Evolutionary conservation across 768 basidiomycete species (phyloP), one percentile per base, ranked within the genome.

Genomic region (Lentinus tigrinus): DNA sequence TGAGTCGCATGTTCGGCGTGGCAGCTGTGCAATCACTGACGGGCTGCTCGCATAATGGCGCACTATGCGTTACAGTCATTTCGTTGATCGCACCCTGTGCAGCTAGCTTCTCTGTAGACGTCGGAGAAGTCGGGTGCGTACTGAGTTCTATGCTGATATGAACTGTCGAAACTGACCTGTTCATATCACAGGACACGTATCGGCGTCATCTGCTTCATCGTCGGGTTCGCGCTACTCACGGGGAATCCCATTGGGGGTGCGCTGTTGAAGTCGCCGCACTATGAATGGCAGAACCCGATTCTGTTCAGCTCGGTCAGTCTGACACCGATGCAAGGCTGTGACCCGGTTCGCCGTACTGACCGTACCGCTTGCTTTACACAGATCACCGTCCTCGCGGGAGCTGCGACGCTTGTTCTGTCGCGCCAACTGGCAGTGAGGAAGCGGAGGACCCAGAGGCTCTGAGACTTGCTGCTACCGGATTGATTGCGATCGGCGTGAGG

Each of bases 191-290:
- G 70, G 3, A 44, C 64, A 23, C 62, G 69, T 4, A 58, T 69
- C 27, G 71, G 70, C 24, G 21, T 70, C 40, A 62, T 58, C 0
- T 69, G 60, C 36, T 53, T 54, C 47, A 13, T 70, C 47, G 28
- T 48, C 27, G 47, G 49, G 4, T 57, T 69, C 34, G 61, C 58
- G 11, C 31, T 59, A 4, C 60, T 72, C 16, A 63, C 57, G 2
- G 70, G 70, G 16, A 62, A 61, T 7, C 70, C 71, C 4, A 71
- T 71, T 40, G 44, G 42, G 23, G 71, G 71, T 16, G 60, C 60
- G 13, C 56, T 69, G 13, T 51, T 67, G 13, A 26, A 36, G 31
- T 26, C 37, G 4, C 47, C 38, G 5, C 47, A 54, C 47, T 13
- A 23, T 7, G 13, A 19, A 24, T 67, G 68, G 66, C 51, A 37